Conservation (phyloP, 257 asterid genomes). For the Parsonsia alboflavescens region DNA sequence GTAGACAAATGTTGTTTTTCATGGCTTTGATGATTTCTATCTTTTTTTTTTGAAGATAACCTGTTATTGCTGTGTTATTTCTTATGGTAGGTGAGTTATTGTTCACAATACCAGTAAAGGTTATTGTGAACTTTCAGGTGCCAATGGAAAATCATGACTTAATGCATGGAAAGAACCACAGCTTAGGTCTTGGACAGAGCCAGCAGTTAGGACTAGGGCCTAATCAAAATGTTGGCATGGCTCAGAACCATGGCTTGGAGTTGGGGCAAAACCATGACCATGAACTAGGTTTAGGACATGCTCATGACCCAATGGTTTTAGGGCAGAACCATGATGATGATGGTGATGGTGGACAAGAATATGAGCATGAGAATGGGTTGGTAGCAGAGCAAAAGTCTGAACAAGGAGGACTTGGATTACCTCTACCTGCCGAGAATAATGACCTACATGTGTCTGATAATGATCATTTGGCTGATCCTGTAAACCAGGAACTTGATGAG, state of each 20-base stretch:
- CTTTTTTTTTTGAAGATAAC: too few species aligned
- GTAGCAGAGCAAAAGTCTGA: constrained; percentile 57
- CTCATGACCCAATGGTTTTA: constrained; percentile 41
- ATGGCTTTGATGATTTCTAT: background rate
- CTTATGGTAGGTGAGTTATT: constrained; percentile 3
- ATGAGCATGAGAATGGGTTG: constrained; percentile 48
- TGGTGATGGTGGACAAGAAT: constrained; percentile 41
- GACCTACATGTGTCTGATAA: constrained; percentile 56
- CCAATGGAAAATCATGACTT: constrained; percentile 57
- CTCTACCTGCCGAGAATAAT: constrained; percentile 39
- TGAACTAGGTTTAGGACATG: constrained; percentile 12
- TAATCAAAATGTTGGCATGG: constrained; percentile 40
- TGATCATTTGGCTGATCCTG: constrained; percentile 49
- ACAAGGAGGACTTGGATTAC: constrained; percentile 41
- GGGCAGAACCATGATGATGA: constrained; percentile 37
- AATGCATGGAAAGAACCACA: constrained; percentile 45
- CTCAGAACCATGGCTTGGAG: constrained; percentile 49
- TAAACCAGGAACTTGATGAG: constrained; percentile 60
- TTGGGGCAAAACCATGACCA: constrained; percentile 34
- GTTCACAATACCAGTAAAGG: constrained; percentile 9
- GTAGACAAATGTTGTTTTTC: background rate
- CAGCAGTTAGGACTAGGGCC: constrained; percentile 49
- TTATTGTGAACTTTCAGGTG: constrained; percentile 4
- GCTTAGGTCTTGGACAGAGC: constrained; percentile 40
- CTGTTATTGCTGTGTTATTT: background rate